phyloP scores from a whole-genome alignment of 1,284 basidiomycete genomes.

The Microbotryum scabiosae region DNA sequence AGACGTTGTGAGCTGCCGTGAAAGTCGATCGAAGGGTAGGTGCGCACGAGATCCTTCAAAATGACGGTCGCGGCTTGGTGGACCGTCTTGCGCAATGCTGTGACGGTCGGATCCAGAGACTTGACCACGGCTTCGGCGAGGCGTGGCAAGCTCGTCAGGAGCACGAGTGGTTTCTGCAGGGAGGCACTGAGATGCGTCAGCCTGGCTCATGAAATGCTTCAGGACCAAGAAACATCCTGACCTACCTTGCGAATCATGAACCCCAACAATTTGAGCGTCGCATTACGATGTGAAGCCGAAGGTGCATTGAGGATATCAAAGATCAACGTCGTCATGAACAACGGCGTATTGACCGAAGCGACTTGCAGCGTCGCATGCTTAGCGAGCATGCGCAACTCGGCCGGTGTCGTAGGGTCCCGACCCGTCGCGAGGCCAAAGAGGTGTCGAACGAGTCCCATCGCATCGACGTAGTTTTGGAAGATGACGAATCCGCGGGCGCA shows the following conservation, averaged over 20 bases:
- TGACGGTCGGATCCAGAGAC: slow-evolving; percentile 84
- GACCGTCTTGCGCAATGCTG: slow-evolving; percentile 72
- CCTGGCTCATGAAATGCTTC: neutral
- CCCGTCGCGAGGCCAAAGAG: slow-evolving; percentile 75
- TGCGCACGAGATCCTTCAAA: slow-evolving; percentile 70
- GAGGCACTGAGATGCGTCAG: too few relatives aligned
- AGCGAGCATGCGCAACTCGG: slow-evolving; percentile 32
- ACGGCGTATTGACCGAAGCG: slow-evolving; percentile 68
- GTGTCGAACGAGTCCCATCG: slow-evolving; percentile 76
- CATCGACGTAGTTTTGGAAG: slow-evolving; percentile 90
- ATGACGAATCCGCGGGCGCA: slow-evolving; percentile 81
- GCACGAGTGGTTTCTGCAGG: slow-evolving; percentile 65
- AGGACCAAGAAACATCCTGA: neutral
- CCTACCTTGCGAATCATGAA: slow-evolving; percentile 81
- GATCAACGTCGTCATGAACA: slow-evolving; percentile 92
- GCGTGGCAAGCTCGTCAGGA: slow-evolving; percentile 76
- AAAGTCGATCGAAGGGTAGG: slow-evolving; percentile 88
- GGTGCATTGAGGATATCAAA: slow-evolving; percentile 77
- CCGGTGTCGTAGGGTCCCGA: slow-evolving; percentile 60
- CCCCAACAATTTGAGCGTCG: slow-evolving; percentile 85
- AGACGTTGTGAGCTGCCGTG: slow-evolving; percentile 75
- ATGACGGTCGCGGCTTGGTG: slow-evolving; percentile 89
- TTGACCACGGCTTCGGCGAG: slow-evolving; percentile 94
- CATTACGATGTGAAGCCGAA: slow-evolving; percentile 64
- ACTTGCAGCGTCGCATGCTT: slow-evolving; percentile 69